Percentiles rank a stretch among this genome's conserved stretches.
phyloP scores from a whole-genome alignment of 345 rosid species.

The Eucalyptus regnans region DNA sequence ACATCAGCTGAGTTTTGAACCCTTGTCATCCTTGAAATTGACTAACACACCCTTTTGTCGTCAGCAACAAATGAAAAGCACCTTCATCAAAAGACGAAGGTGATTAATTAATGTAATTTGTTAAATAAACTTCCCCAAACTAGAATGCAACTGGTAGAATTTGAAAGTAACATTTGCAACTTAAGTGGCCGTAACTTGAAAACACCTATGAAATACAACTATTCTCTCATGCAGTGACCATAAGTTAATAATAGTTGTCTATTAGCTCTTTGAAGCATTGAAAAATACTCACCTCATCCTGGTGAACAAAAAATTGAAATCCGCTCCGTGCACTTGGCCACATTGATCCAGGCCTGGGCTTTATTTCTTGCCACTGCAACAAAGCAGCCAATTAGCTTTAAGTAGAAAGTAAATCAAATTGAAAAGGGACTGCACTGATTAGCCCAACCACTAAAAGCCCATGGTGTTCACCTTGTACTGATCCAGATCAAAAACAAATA shows the following conservation, averaged over 20 bases:
- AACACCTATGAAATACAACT: not conserved
- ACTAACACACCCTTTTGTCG: not conserved
- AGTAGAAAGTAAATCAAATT: not conserved
- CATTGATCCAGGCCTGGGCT: conserved; percentile 82
- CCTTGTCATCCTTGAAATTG: not conserved
- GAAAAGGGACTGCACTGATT: not conserved
- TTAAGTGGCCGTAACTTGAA: not conserved
- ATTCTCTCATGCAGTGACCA: not conserved
- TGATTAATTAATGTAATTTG: not conserved
- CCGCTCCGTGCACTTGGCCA: conserved; percentile 98
- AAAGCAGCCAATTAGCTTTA: conserved; percentile 5
- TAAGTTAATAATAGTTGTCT: not conserved
- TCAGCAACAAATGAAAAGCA: not conserved
- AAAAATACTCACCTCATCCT: conserved; percentile 57
- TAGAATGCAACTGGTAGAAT: not conserved
- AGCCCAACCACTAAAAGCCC: not conserved
- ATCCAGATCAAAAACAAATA: conserved; percentile 78
- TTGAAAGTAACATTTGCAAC: not conserved
- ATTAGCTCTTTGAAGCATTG: not conserved
- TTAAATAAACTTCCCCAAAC: not conserved
- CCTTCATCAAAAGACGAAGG: not conserved
- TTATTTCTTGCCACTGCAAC: conserved; percentile 95
- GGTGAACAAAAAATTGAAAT: conserved; percentile 81
- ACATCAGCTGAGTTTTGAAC: not conserved
- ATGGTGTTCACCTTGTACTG: conserved; percentile 61